phyloP scores from a whole-genome alignment of 1,139 yeast species.

The Zygosaccharomyces pseudobailii region DNA sequence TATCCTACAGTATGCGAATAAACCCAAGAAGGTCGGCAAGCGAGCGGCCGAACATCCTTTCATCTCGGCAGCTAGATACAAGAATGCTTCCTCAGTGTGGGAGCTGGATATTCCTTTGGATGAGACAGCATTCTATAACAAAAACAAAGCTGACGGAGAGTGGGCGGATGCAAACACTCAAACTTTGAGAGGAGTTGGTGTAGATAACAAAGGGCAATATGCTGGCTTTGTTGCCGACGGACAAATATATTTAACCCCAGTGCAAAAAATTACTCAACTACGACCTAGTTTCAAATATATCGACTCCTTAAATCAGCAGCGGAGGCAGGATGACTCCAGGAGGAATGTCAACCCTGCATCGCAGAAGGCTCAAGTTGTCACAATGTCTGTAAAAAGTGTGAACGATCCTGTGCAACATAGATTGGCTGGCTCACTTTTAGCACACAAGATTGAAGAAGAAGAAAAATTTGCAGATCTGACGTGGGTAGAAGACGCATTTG shows the following conservation, averaged over 20 bases:
- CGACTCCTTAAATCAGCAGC: constrained; percentile 43
- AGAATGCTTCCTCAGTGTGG: constrained; percentile 53
- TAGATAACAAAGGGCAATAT: constrained; percentile 53
- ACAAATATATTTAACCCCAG: constrained; percentile 59
- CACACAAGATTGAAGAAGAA: constrained; percentile 70
- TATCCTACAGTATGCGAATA: constrained; percentile 70
- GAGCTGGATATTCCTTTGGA: constrained; percentile 72
- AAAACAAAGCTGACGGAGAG: constrained; percentile 45
- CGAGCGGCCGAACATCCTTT: constrained; percentile 40
- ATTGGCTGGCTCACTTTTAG: constrained; percentile 74
- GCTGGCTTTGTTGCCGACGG: constrained; percentile 47
- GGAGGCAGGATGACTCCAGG: constrained; percentile 36
- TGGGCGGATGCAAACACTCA: constrained; percentile 63
- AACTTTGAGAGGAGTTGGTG: constrained; percentile 64
- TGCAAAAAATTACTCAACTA: constrained; percentile 67
- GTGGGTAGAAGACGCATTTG: constrained; percentile 30
- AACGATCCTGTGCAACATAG: constrained; percentile 54
- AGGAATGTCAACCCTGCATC: constrained; percentile 42
- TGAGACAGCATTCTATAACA: constrained; percentile 57
- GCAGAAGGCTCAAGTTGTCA: constrained; percentile 58
- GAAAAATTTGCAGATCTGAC: constrained; percentile 47
- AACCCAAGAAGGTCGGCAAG: constrained; percentile 49
- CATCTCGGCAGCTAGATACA: constrained; percentile 50
- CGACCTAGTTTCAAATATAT: constrained; percentile 79
- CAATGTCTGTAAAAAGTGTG: constrained; percentile 69